Conservation (phyloP, 2,329 filamentous ascomycete genomes). For the Fusarium redolens region DNA sequence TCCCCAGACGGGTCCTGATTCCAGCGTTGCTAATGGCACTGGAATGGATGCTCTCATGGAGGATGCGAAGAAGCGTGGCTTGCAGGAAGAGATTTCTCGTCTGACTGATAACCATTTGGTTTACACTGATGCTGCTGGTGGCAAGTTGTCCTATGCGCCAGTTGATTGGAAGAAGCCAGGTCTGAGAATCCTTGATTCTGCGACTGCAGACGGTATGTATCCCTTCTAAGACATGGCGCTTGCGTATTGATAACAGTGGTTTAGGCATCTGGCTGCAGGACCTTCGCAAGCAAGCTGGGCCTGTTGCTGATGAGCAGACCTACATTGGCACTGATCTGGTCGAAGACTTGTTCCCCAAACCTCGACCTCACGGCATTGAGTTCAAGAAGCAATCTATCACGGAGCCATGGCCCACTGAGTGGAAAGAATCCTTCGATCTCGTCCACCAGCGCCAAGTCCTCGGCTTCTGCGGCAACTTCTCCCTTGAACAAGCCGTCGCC, state of each 20-base stretch:
- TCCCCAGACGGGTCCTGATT: background rate
- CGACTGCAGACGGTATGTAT: background rate
- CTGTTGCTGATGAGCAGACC: background rate
- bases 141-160: background rate
- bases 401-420: constrained; percentile 3
- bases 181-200: background rate
- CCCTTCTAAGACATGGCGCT: rapidly evolving
- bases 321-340: constrained; percentile 2
- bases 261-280: constrained; percentile 1
- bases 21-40: constrained; percentile 5
- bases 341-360: background rate
- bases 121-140: constrained; percentile 2
- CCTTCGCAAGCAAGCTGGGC: background rate
- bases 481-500: background rate
- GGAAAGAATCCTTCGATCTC: constrained; percentile 1
- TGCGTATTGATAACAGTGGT: rapidly evolving
- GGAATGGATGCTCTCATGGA: constrained; percentile 7
- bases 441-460: constrained; percentile 9
- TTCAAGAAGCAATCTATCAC: background rate
- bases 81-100: background rate
- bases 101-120: constrained; percentile 3
- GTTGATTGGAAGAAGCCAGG: constrained; percentile 6
- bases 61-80: constrained; percentile 1
- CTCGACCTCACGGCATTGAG: background rate
- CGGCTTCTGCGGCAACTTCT: constrained; percentile 3